A percentile compares a stretch with the other conserved stretches of the same genome.
phyloP scores from a whole-genome alignment of 345 rosid species.

The Lepidium africanum region DNA sequence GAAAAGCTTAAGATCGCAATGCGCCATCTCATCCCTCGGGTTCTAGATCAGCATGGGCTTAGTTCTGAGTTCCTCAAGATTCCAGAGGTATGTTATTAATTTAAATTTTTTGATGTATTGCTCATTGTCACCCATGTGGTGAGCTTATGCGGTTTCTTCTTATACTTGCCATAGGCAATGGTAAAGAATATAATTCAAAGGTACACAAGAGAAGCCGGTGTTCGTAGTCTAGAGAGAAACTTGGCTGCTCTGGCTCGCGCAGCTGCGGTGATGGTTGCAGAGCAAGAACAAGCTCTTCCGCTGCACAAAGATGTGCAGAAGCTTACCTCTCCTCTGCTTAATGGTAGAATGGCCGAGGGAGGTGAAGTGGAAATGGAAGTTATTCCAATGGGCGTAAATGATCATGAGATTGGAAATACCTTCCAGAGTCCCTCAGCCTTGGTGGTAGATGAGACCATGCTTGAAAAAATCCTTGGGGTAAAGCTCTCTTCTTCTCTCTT shows the following conservation, averaged over 20 bases:
- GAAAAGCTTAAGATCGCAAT: conserved; percentile 93
- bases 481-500: not conserved
- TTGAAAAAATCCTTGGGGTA: conserved; percentile 96
- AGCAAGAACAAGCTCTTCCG: conserved; percentile 71
- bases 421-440: conserved; percentile 62
- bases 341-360: conserved; percentile 80
- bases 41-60: conserved; percentile 92
- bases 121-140: not conserved
- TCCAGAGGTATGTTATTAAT: conserved; percentile 61
- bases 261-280: conserved; percentile 90
- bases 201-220: conserved; percentile 99
- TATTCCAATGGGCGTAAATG: conserved; percentile 79
- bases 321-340: conserved; percentile 70
- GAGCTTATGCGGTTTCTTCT: conserved; percentile 3
- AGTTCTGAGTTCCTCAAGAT: conserved; percentile 79
- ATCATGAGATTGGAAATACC: conserved; percentile 62
- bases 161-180: conserved; percentile 41
- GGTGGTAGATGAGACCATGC: conserved; percentile 82
- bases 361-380: conserved; percentile 98
- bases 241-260: conserved; percentile 97
- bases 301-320: conserved; percentile 67
- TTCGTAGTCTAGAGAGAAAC: conserved; percentile 81
- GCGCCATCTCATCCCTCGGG: conserved; percentile 92
- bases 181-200: conserved; percentile 83
- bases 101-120: not conserved